phyloP scores from a whole-genome alignment of 331 rosid species.

The Pyracantha coccinea region DNA sequence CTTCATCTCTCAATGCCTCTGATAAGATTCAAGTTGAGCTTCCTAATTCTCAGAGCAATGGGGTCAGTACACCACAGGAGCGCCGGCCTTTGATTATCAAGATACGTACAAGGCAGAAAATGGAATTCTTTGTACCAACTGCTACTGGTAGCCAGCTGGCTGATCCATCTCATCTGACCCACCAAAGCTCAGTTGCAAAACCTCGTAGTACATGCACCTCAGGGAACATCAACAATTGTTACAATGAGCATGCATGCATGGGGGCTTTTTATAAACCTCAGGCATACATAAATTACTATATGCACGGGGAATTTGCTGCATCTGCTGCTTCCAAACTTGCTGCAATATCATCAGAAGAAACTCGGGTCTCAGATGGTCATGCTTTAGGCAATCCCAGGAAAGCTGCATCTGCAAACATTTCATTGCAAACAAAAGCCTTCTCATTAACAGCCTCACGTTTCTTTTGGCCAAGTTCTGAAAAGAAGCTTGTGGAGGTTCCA shows the following conservation, averaged over 20 bases:
- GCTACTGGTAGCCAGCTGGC: constrained; percentile 31
- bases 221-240: constrained; percentile 21
- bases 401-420: constrained; percentile 37
- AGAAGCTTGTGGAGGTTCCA: constrained; percentile 89
- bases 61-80: constrained; percentile 17
- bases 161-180: constrained; percentile 17
- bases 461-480: constrained; percentile 94
- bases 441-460: constrained; percentile 73
- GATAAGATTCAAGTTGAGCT: constrained; percentile 12
- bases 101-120: constrained; percentile 28
- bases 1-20: constrained; percentile 27
- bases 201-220: constrained; percentile 21
- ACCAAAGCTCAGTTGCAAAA: constrained; percentile 21
- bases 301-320: constrained; percentile 93
- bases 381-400: constrained; percentile 53
- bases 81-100: constrained; percentile 14
- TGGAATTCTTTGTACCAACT: constrained; percentile 16
- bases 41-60: constrained; percentile 19
- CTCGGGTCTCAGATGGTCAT: constrained; percentile 45
- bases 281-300: constrained; percentile 66
- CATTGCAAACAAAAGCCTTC: constrained; percentile 83
- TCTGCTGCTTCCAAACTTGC: constrained; percentile 84
- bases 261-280: constrained; percentile 65
- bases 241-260: constrained; percentile 29
- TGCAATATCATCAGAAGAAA: constrained; percentile 65